phyloP scores from a whole-genome alignment of 768 basidiomycete species.

The Lactarius pseudohatsudake region DNA sequence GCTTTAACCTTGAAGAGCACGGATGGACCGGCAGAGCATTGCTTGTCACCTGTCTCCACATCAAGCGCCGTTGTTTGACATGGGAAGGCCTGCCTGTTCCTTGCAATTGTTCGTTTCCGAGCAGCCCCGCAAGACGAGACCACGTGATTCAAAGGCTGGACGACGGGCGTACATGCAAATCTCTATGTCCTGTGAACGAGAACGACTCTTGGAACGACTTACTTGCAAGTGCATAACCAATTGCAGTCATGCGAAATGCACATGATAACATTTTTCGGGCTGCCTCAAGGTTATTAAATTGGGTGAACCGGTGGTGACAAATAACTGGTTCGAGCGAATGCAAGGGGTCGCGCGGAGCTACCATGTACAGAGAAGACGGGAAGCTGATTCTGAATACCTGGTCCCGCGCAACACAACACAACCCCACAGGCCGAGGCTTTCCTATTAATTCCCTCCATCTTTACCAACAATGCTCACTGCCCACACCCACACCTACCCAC shows the following conservation, averaged over 20 bases:
- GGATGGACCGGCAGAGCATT: neutral
- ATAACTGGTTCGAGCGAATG: neutral
- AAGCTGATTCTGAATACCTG: neutral
- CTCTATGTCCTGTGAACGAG: conserved; percentile 1
- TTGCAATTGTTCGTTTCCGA: conserved; percentile 2
- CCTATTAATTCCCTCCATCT: neutral
- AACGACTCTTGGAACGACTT: neutral
- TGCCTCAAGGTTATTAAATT: neutral
- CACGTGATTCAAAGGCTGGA: neutral
- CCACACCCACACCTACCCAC: neutral
- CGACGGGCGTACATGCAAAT: neutral
- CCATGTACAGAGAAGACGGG: too few species aligned
- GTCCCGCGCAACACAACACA: neutral
- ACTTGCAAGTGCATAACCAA: neutral
- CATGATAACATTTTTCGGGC: neutral
- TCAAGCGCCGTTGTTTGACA: conserved; percentile 4
- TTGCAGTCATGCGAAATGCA: neutral
- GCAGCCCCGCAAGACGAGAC: neutral
- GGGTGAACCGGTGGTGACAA: neutral
- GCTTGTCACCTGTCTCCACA: neutral
- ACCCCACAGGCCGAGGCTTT: neutral
- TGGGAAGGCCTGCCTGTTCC: neutral
- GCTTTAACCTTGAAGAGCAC: conserved; percentile 1
- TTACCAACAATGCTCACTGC: neutral
- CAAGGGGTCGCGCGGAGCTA: neutral